phyloP scores from a whole-genome alignment of 2,329 filamentous ascomycete genomes.

The Talaromyces sp. region DNA sequence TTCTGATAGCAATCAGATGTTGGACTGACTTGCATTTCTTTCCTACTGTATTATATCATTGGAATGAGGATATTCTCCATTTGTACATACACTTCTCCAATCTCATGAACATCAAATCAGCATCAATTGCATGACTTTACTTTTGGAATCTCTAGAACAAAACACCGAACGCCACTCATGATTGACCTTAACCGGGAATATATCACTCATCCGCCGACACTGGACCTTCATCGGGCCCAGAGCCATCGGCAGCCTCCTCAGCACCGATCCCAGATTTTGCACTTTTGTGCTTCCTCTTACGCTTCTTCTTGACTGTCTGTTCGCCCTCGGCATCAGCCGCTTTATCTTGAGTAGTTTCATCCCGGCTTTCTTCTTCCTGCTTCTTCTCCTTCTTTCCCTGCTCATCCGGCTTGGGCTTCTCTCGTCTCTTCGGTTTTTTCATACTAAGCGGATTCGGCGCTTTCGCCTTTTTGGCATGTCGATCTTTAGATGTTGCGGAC shows the following conservation, averaged over 20 bases:
- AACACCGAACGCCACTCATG: constrained; percentile 12
- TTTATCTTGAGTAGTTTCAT: constrained; percentile 19
- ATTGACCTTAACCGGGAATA: not conserved
- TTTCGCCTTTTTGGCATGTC: constrained; percentile 38
- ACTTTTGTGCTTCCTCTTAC: constrained; percentile 36
- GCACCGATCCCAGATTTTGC: constrained; percentile 22
- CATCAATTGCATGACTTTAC: not conserved
- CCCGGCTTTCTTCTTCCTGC: constrained; percentile 12
- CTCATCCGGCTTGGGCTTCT: constrained; percentile 20
- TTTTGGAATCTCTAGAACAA: constrained; percentile 8
- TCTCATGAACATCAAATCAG: not conserved
- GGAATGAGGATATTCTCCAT: not conserved
- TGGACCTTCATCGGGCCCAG: not conserved
- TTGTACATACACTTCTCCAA: constrained; percentile 12
- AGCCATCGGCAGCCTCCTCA: constrained; percentile 10
- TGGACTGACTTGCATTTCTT: constrained; percentile 1
- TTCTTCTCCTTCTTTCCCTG: constrained; percentile 22
- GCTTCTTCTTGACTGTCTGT: constrained; percentile 24
- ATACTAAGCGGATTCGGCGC: constrained; percentile 48
- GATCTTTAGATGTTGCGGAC: constrained; percentile 18
- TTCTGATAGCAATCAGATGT: not conserved
- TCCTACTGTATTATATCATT: not conserved
- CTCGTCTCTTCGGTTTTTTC: constrained; percentile 45
- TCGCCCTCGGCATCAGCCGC: constrained; percentile 15
- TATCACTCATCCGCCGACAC: constrained; percentile 6